Conservation (phyloP, 2,329 filamentous ascomycete genomes). For the Fusarium secorum region DNA sequence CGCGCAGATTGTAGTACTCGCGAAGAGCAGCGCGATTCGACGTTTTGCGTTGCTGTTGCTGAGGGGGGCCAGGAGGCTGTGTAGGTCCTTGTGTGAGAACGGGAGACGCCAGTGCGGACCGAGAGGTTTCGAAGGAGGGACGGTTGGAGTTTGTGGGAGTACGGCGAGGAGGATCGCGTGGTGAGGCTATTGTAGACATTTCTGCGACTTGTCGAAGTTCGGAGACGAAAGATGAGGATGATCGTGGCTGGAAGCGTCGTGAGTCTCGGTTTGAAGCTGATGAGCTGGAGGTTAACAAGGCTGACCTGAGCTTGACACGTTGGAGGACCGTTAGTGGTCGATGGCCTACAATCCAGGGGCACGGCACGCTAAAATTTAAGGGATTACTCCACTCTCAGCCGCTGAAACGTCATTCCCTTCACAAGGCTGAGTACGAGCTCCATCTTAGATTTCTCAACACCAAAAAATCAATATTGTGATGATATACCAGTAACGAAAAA, state of each 20-base stretch:
- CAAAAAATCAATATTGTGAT: neutral
- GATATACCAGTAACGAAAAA: conserved; percentile 24
- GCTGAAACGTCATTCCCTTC: conserved; percentile 36
- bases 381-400: conserved; percentile 30
- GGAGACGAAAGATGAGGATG: neutral
- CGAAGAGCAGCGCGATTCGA: conserved; percentile 86
- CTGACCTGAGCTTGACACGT: conserved; percentile 32
- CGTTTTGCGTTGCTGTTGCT: conserved; percentile 49
- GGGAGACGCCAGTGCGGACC: conserved; percentile 67
- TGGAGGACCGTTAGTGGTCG: conserved; percentile 29
- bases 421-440: conserved; percentile 27
- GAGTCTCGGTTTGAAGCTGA: neutral
- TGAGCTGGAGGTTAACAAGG: conserved; percentile 23
- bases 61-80: conserved; percentile 7
- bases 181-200: conserved; percentile 73
- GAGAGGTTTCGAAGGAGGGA: conserved; percentile 72
- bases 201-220: conserved; percentile 6
- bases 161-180: conserved; percentile 64
- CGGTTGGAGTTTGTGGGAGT: conserved; percentile 78
- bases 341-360: conserved; percentile 19
- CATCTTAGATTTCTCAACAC: conserved; percentile 13
- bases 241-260: neutral
- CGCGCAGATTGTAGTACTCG: conserved; percentile 87
- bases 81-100: conserved; percentile 40
- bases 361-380: conserved; percentile 32